A percentile compares a stretch with the other conserved stretches of the same genome.
These are phyloP conservation scores for Alternaria sp. DNA, from an alignment of 2,329 filamentous ascomycete genomes.

Conservation along the genomic window DNA sequence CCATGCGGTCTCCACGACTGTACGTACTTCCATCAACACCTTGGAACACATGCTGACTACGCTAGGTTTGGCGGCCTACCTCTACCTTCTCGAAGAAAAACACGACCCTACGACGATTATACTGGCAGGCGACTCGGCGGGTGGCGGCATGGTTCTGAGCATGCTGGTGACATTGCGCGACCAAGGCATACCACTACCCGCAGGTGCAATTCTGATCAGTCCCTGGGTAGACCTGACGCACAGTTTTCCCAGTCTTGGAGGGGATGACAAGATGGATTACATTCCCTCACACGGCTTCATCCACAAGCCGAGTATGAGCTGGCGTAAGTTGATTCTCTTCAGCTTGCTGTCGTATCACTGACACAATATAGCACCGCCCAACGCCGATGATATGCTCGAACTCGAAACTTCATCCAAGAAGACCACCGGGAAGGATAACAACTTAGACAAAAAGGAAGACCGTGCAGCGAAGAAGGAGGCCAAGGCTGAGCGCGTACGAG, in stretches of 20 bases:
- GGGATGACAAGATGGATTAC: constrained; percentile 79
- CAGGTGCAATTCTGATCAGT: constrained; percentile 88
- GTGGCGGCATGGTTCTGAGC: constrained; percentile 85
- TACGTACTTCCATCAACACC: constrained; percentile 10
- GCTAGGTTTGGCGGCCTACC: constrained; percentile 75
- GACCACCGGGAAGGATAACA: constrained; percentile 11
- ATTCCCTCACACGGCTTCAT: constrained; percentile 89
- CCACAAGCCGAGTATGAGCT: constrained; percentile 87
- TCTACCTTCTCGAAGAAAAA: constrained; percentile 75
- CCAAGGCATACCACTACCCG: constrained; percentile 82
- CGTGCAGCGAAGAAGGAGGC: constrained; percentile 48
- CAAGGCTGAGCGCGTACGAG: constrained; percentile 45
- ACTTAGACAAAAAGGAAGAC: constrained; percentile 30
- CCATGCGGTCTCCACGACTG: constrained; percentile 93
- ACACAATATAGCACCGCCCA: constrained; percentile 70
- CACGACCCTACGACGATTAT: constrained; percentile 85
- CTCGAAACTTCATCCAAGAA: constrained; percentile 46
- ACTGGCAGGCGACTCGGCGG: constrained; percentile 90
- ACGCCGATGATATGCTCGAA: constrained; percentile 73
- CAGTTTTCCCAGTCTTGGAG: constrained; percentile 89
- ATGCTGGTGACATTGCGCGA: constrained; percentile 85
- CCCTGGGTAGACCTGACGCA: constrained; percentile 97
- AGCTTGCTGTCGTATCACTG: not conserved
- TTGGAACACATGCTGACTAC: constrained; percentile 9
- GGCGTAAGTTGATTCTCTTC: constrained; percentile 62